Conservation (phyloP, 768 basidiomycete genomes). For the Podaxis mareebaensis region DNA sequence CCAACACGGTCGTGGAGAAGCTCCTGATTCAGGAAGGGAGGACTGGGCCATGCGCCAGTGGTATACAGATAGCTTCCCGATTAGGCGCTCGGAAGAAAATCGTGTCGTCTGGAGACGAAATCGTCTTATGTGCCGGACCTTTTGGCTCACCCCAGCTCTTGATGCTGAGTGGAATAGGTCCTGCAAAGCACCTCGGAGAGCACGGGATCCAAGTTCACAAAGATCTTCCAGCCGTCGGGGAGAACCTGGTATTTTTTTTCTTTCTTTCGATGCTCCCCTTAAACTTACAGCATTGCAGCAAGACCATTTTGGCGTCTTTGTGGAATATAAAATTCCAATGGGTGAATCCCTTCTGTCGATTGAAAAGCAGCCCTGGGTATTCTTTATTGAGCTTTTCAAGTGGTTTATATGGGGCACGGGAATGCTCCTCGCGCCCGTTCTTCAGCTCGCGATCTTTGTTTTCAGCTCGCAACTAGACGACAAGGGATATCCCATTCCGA, state of each 20-base stretch:
- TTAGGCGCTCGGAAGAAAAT: conserved; percentile 38
- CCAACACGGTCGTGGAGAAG: conserved; percentile 54
- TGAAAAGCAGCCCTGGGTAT: conserved; percentile 25
- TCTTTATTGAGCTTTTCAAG: conserved; percentile 31
- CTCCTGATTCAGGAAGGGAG: conserved; percentile 45
- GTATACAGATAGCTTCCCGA: conserved; percentile 56
- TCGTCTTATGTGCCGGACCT: conserved; percentile 46
- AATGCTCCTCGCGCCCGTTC: conserved; percentile 29
- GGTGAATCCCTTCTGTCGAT: conserved; percentile 32
- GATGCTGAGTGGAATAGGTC: conserved; percentile 80
- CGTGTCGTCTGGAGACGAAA: conserved; percentile 54
- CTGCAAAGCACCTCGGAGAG: conserved; percentile 53
- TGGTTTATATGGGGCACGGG: conserved; percentile 37
- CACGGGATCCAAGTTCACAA: conserved; percentile 56
- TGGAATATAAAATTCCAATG: conserved; percentile 32
- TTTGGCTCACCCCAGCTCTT: conserved; percentile 68
- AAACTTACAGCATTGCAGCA: conserved; percentile 23
- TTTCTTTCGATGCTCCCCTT: background rate
- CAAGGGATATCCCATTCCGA: conserved; percentile 14
- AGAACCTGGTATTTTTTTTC: conserved; percentile 49
- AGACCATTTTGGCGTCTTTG: conserved; percentile 38
- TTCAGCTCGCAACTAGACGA: conserved; percentile 27
- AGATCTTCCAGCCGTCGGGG: conserved; percentile 75
- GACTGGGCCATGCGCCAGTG: conserved; percentile 44
- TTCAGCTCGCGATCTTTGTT: conserved; percentile 32